Conservation (phyloP, 108 stramenopile genomes). For the Fistulifera pelliculosa region DNA sequence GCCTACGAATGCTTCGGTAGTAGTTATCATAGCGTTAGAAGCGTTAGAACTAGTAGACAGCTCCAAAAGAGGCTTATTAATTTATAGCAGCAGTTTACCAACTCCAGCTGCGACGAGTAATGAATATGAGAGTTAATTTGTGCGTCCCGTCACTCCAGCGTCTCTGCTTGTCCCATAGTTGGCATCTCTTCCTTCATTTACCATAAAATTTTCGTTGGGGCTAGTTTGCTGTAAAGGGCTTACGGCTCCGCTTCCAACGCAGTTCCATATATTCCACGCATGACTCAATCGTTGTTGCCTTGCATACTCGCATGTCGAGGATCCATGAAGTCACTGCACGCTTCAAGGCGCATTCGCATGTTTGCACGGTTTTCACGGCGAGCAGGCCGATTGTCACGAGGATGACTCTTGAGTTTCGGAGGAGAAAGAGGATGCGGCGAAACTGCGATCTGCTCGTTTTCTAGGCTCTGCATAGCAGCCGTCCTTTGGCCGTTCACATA, state of each 20-base stretch:
- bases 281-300: constrained; percentile 55
- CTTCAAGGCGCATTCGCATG: constrained; percentile 6
- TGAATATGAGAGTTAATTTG: background rate
- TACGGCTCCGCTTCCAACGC: constrained; percentile 47
- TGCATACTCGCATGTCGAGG: background rate
- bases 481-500: constrained; percentile 8
- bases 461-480: constrained; percentile 21
- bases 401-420: constrained; percentile 63
- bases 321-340: constrained; percentile 11
- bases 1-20: no score
- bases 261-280: constrained; percentile 71
- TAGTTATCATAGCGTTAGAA: no score
- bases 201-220: constrained; percentile 14
- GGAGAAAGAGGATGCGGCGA: constrained; percentile 26
- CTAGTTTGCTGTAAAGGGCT: constrained; percentile 30
- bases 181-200: constrained; percentile 32
- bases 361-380: constrained; percentile 13
- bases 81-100: no score
- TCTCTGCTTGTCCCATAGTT: constrained; percentile 2
- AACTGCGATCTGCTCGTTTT: constrained; percentile 19
- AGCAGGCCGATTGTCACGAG: constrained; percentile 49
- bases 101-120: no score
- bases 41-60: no score
- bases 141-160: background rate
- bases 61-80: no score